Conservation (phyloP, 129 eudicot species). For the Glebionis coronaria region DNA sequence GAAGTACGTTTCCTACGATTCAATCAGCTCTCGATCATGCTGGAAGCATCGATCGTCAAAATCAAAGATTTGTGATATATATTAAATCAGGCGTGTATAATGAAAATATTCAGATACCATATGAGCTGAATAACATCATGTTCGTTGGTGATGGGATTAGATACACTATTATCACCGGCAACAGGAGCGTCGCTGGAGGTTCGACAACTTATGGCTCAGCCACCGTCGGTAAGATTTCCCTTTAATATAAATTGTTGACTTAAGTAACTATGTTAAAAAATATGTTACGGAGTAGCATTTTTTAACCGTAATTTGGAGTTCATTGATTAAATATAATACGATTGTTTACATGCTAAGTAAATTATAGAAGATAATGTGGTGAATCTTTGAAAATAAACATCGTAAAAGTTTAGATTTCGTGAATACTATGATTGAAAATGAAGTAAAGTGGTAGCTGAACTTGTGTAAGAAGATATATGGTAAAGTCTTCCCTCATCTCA, state of each 20-base stretch:
- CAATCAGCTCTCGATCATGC: slow-evolving; percentile 65
- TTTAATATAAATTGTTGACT: background rate
- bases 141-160: slow-evolving; percentile 72
- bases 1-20: slow-evolving; percentile 46
- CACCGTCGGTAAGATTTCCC: slow-evolving; percentile 55
- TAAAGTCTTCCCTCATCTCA: background rate
- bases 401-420: slow-evolving; percentile 4
- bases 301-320: background rate
- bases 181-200: slow-evolving; percentile 59
- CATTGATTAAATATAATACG: background rate
- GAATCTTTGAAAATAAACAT: slow-evolving; percentile 16
- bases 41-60: slow-evolving; percentile 34
- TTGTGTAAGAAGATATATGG: background rate
- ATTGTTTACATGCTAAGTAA: slow-evolving; percentile 11
- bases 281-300: background rate
- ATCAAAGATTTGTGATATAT: slow-evolving; percentile 47
- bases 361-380: slow-evolving; percentile 3
- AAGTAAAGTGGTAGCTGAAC: slow-evolving; percentile 22
- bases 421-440: slow-evolving; percentile 17
- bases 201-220: slow-evolving; percentile 75
- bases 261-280: too few relatives aligned
- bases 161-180: slow-evolving; percentile 61
- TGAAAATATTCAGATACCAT: slow-evolving; percentile 52
- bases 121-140: slow-evolving; percentile 58
- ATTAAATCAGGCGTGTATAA: slow-evolving; percentile 62